A percentile compares a stretch with the other conserved stretches of the same genome.
Evolutionary conservation across 768 basidiomycete genomes (phyloP).

Genomic region (Candolleomyces efflorescens): DNA sequence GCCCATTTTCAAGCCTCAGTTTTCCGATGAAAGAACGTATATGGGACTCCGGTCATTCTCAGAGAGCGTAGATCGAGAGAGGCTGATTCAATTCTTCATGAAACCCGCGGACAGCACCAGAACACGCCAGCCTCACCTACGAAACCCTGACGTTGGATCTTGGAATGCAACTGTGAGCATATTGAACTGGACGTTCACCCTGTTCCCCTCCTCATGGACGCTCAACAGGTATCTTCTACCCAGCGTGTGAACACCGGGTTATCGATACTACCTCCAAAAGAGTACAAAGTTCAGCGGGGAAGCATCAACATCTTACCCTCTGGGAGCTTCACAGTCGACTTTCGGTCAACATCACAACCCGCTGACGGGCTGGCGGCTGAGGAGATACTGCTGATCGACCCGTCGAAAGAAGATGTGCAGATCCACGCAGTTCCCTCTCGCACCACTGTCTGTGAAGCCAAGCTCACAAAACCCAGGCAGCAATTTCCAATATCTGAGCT

Average conservation of each 20-base stretch:
- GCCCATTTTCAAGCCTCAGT: too few species aligned
- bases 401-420: neutral
- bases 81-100: neutral
- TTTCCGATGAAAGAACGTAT: too few species aligned
- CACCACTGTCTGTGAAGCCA: neutral
- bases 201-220: neutral
- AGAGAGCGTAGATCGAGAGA: neutral
- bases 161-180: neutral
- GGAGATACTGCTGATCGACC: neutral
- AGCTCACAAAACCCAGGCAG: constrained; percentile 20
- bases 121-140: neutral
- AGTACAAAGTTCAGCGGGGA: constrained; percentile 41
- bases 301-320: constrained; percentile 49
- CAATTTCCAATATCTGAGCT: constrained; percentile 31
- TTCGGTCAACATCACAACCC: constrained; percentile 27
- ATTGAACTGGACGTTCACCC: neutral
- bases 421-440: neutral
- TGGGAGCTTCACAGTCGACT: constrained; percentile 46
- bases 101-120: neutral
- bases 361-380: neutral
- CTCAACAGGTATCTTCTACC: neutral
- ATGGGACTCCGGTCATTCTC: neutral
- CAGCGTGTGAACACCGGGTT: neutral
- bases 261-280: neutral
- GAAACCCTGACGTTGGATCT: neutral